Base-by-base conservation (phyloP, 352 stramenopile genomes). In the Phytophthora niederhauseri region DNA sequence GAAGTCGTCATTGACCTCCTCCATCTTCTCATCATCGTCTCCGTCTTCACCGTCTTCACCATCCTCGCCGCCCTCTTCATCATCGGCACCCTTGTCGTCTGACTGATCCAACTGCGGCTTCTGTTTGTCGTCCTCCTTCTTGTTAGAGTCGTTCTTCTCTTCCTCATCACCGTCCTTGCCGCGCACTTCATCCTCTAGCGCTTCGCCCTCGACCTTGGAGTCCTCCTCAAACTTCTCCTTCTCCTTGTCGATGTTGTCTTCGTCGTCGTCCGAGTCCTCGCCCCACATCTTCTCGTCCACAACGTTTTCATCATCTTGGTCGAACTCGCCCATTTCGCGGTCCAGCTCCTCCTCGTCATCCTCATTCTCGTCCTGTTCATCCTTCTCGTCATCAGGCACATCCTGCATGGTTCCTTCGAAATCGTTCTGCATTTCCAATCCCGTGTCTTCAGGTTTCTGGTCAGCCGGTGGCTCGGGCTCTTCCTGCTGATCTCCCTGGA, bases 251-350 rank as follows among this genome's bases (percentile, higher is more conserved):
- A 99, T 97, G 19, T 94, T 84, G n/a, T 98, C 87, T 22, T 98
- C 89, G 36, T 98, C 86, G 66, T 97, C 87, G 64, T 98, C 89
- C 45, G 92, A 93, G 59, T 97, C 89, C 34, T 97, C 88, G 15
- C 90, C 96, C 98, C 98, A 99, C 82, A 99, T 96, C 81, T 99
- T 99, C 81, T 99, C 98, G 72, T 99, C 98, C 28, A 99, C 97
- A 17, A 99, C 97, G 65, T 99, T 97, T 64, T 99, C 98, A 49
- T 98, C 93, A 22, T 98, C 90, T 45, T 97, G 87, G 49, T 98
- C 95, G 57, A 98, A 93, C 24, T 99, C 97, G 22, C 97, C 98
- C 98, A 99, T 99, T 82, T 99, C 98, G 31, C 98, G 90, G 71
- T 99, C 98, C 2, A 99, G 82, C 64, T 99, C 98, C 78, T 98